These are phyloP conservation scores for Leishmania braziliensis DNA, from an alignment of 208 protist species.

Conservation along the genomic window DNA sequence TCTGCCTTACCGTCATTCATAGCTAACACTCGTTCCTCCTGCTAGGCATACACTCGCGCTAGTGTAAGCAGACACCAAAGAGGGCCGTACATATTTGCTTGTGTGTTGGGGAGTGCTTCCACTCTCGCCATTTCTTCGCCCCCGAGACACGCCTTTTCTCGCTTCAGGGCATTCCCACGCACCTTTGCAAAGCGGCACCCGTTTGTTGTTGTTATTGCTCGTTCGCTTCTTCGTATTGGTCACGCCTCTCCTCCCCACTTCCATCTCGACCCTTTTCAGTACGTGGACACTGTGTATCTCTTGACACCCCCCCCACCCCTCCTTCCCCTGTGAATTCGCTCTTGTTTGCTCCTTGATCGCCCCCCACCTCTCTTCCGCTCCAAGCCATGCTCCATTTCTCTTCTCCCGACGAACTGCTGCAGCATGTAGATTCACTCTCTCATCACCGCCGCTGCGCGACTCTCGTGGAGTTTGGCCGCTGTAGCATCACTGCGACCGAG, in stretches of 20 bases:
- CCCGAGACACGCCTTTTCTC: neutral
- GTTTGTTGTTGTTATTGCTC: neutral
- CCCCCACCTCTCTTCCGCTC: neutral
- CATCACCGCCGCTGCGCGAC: constrained; percentile 17
- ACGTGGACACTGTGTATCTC: neutral
- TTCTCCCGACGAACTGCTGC: neutral
- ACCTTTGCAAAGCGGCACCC: neutral
- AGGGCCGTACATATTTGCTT: neutral
- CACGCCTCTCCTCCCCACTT: neutral
- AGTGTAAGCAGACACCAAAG: neutral
- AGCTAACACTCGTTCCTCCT: neutral
- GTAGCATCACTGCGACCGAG: neutral
- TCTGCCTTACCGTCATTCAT: neutral
- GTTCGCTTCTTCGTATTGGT: neutral
- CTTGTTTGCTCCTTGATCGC: too few species aligned
- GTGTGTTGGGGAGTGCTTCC: neutral
- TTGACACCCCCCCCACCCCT: neutral
- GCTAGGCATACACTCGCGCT: neutral
- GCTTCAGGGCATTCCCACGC: neutral
- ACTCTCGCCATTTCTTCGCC: neutral
- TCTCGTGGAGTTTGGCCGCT: constrained; percentile 17
- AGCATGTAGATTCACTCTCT: constrained; percentile 7
- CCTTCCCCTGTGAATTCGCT: neutral
- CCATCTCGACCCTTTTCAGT: neutral
- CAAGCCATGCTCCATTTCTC: neutral